Evolutionary conservation across 805 yeast genomes (phyloP), one percentile per base, ranked within the genome.

Genomic region (Hanseniaspora nectarophila): DNA sequence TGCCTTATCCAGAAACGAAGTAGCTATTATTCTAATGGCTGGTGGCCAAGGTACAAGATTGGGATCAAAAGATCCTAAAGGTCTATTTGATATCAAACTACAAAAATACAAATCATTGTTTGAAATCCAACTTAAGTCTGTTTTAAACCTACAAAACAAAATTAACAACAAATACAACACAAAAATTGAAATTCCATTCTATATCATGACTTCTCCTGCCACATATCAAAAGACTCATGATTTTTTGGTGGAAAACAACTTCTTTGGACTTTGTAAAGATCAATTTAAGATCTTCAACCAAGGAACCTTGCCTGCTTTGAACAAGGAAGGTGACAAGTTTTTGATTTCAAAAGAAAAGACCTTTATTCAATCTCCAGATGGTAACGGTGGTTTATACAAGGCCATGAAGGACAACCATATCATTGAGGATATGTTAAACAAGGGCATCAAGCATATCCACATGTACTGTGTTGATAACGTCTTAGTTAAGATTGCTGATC

Each of bases 21-120:
- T 90, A 23, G 98, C 87, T 32, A 90, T 92, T 5, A 73, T 92
- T 40, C 72, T 92, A 49, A 82, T 92, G 85, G 97, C 99, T 12
- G 99, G 99, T 53, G 99, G 99, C 46, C 98, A 92, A 67, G 99
- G 99, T 31, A 85, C 97, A 7, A 75, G 99, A 56, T 72, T 92
- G 51, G 98, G 98, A 1, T 87, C 95, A 1, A 70, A 80, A 4
- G 78, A 71, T 24, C 99, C 99, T 34, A 92, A 92, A 67, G 99
- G 99, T 1, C 90, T 97, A 67, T 92, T 78, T 63, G 78, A 90
- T 64, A 81, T 92, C 55, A 82, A 82, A 0, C 74, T 92, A 46
- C 95, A 96, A 1, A 85, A 95, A 2, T 73, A 74, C 32, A 86
- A 86, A 64, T 78, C 95, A 1, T 70, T 92, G 54, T 92, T 92